phyloP scores from a whole-genome alignment of 2,329 filamentous ascomycete species.

The Xylariales sp. region DNA sequence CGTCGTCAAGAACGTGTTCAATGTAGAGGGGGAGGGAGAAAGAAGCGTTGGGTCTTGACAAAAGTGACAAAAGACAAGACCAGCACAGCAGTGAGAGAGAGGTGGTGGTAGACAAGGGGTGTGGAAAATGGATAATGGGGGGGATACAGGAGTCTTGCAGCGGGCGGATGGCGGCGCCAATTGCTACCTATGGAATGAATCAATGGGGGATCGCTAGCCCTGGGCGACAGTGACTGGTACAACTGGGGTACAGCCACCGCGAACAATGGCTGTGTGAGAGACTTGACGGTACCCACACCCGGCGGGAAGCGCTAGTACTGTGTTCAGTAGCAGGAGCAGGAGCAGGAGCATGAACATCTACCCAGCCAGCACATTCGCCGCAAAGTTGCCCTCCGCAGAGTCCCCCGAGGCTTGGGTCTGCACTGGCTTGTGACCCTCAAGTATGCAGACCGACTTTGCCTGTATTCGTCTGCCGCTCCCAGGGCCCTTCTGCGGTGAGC shows the following conservation, averaged over 20 bases:
- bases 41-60: conserved; percentile 17
- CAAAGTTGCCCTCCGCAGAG: too few species aligned
- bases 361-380: too few species aligned
- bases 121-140: background rate
- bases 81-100: conserved; percentile 5
- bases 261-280: conserved; percentile 20
- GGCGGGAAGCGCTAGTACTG: conserved; percentile 14
- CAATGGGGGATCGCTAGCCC: conserved; percentile 14
- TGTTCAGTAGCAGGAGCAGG: background rate
- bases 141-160: background rate
- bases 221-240: conserved; percentile 15
- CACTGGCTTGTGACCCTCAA: too few species aligned
- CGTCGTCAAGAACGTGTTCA: conserved; percentile 14
- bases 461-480: background rate
- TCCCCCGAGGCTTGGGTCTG: too few species aligned
- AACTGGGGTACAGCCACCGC: conserved; percentile 20
- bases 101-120: conserved; percentile 2
- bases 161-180: background rate
- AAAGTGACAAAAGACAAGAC: conserved; percentile 10
- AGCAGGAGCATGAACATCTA: background rate
- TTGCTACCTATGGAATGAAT: conserved; percentile 18
- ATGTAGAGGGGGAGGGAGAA: conserved; percentile 16
- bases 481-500: background rate
- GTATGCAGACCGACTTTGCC: too few species aligned
- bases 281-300: conserved; percentile 18